Conservation (phyloP, 1,284 basidiomycete species). For the Stereum hirsutum region DNA sequence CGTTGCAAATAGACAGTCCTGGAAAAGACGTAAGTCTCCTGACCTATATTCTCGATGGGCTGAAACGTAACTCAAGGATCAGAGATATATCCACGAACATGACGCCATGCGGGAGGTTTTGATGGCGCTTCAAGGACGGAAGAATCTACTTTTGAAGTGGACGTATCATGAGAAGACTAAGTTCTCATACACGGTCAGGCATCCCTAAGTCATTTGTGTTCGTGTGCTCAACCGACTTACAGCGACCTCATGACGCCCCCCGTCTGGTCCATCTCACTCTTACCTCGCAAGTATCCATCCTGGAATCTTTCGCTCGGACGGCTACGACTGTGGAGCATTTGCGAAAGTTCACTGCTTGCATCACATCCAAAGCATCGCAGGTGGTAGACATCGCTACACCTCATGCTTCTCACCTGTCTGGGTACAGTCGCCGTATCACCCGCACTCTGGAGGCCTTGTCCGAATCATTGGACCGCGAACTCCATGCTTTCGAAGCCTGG, state of each 20-base stretch:
- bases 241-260: conserved; percentile 47
- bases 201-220: not conserved
- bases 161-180: conserved; percentile 17
- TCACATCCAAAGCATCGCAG: conserved; percentile 24
- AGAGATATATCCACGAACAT: conserved; percentile 65
- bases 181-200: conserved; percentile 20
- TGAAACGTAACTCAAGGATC: conserved; percentile 2
- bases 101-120: conserved; percentile 68
- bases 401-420: conserved; percentile 10
- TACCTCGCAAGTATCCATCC: conserved; percentile 51
- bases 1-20: conserved; percentile 18
- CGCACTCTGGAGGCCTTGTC: conserved; percentile 76
- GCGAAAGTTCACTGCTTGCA: conserved; percentile 44
- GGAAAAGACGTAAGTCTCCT: conserved; percentile 21
- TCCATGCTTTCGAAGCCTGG: conserved; percentile 58
- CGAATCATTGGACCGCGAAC: conserved; percentile 56
- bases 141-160: conserved; percentile 48
- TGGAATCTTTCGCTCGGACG: conserved; percentile 41
- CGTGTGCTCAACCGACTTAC: not conserved
- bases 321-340: conserved; percentile 54
- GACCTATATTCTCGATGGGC: not conserved
- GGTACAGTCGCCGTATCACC: conserved; percentile 21
- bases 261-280: conserved; percentile 57
- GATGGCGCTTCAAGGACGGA: conserved; percentile 61
- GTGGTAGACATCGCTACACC: conserved; percentile 8